Conservation (phyloP, 2,329 filamentous ascomycete species). For the Hirsutella rhossiliensis region DNA sequence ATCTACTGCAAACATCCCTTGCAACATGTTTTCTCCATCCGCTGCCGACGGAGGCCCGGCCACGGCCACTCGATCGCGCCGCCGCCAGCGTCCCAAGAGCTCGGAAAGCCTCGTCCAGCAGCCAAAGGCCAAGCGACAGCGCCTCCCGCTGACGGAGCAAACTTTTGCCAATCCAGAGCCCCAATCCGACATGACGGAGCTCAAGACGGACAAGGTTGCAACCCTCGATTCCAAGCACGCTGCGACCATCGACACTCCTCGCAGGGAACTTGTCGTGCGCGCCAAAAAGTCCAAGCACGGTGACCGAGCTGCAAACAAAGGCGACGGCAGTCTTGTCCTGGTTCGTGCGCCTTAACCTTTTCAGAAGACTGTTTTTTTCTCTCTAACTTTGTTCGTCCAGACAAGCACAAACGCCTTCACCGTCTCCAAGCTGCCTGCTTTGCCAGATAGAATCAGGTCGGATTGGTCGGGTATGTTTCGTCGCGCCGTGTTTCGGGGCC, state of each 20-base stretch:
- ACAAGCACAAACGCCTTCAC: conserved; percentile 76
- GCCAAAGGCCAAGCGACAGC: conserved; percentile 52
- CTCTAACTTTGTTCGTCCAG: conserved; percentile 25
- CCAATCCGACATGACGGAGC: conserved; percentile 41
- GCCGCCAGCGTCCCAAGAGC: conserved; percentile 47
- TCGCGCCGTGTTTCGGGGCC: not conserved
- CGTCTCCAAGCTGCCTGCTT: conserved; percentile 71
- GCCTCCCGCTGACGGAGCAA: conserved; percentile 44
- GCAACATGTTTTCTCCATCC: conserved; percentile 48
- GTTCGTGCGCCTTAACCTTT: conserved; percentile 28
- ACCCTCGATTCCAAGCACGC: conserved; percentile 30
- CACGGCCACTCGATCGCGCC: conserved; percentile 46
- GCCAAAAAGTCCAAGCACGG: conserved; percentile 51
- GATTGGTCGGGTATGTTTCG: conserved; percentile 48
- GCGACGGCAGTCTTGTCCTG: conserved; percentile 54
- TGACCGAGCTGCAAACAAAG: conserved; percentile 49
- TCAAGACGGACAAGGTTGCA: conserved; percentile 39
- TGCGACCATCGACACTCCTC: conserved; percentile 28
- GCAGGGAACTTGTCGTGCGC: conserved; percentile 45
- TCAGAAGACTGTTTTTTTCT: too few relatives aligned
- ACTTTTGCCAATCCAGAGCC: conserved; percentile 40
- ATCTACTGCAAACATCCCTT: not conserved
- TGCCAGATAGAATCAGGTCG: conserved; percentile 64
- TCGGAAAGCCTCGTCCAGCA: conserved; percentile 41
- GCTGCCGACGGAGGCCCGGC: conserved; percentile 38